Percentiles rank a stretch among this genome's conserved stretches.
These are phyloP conservation scores for Fonsecaea erecta DNA, from an alignment of 2,329 filamentous ascomycete species.

Conservation along the genomic window DNA sequence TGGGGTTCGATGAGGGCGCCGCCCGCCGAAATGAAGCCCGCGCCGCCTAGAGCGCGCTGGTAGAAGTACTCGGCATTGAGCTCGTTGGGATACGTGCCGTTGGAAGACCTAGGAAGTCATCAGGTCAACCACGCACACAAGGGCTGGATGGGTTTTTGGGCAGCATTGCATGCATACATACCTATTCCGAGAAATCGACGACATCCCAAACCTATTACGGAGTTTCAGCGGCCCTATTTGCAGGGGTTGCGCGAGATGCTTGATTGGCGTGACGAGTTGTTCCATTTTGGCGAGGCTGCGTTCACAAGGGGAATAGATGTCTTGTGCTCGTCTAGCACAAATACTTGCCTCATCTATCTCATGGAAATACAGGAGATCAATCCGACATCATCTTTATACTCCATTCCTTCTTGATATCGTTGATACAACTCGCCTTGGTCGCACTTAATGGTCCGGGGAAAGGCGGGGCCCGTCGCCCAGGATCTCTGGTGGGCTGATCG, in stretches of 20 bases:
- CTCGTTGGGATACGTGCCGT: conserved; percentile 12
- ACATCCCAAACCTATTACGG: conserved; percentile 11
- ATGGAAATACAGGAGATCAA: background rate
- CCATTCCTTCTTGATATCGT: background rate
- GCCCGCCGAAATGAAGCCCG: conserved; percentile 7
- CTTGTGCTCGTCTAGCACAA: background rate
- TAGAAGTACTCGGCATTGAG: conserved; percentile 15
- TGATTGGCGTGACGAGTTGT: conserved; percentile 9
- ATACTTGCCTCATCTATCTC: background rate
- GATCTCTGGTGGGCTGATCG: too few relatives aligned
- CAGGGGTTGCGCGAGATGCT: conserved; percentile 4
- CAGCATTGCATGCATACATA: background rate
- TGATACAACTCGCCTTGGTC: too few relatives aligned
- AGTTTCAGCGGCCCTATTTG: conserved; percentile 3
- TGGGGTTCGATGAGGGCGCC: conserved; percentile 13
- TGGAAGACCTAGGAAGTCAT: too few relatives aligned
- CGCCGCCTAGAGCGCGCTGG: conserved; percentile 7
- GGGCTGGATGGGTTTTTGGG: too few relatives aligned
- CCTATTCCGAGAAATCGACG: conserved; percentile 17
- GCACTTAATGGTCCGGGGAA: too few relatives aligned
- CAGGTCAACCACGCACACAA: too few relatives aligned
- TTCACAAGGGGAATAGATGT: background rate
- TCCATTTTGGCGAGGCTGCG: background rate
- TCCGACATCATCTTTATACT: background rate
- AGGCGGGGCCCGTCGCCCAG: too few relatives aligned